Evolutionary conservation across 2,329 filamentous ascomycete genomes (phyloP).

Genomic region (Colletotrichum higginsianum): DNA sequence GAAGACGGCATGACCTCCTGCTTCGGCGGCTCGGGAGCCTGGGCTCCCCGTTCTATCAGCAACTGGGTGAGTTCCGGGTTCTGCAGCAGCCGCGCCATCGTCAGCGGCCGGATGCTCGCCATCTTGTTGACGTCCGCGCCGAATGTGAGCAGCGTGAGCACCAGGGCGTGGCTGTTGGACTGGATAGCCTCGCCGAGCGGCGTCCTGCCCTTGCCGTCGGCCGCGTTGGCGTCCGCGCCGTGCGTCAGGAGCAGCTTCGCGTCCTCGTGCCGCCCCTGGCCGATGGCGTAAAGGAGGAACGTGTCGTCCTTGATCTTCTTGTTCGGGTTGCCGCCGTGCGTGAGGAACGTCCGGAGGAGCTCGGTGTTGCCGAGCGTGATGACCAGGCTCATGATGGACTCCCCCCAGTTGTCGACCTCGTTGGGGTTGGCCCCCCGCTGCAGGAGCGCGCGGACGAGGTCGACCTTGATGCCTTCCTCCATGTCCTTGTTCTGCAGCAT

Average conservation of each 20-base stretch:
- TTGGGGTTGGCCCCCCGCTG: slow-evolving; percentile 40
- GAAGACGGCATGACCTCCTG: slow-evolving; percentile 2
- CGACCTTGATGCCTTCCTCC: slow-evolving; percentile 29
- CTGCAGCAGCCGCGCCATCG: slow-evolving; percentile 23
- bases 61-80: slow-evolving; percentile 32
- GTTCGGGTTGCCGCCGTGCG: slow-evolving; percentile 43
- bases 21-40: slow-evolving; percentile 10
- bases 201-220: slow-evolving; percentile 35
- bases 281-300: slow-evolving; percentile 51
- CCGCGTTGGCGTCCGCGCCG: slow-evolving; percentile 52
- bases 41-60: slow-evolving; percentile 33
- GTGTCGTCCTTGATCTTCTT: slow-evolving; percentile 44
- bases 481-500: slow-evolving; percentile 33
- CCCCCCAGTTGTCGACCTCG: slow-evolving; percentile 47
- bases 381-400: slow-evolving; percentile 45
- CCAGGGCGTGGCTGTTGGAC: slow-evolving; percentile 30
- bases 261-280: slow-evolving; percentile 45
- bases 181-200: slow-evolving; percentile 47
- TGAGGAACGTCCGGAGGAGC: slow-evolving; percentile 38
- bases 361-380: slow-evolving; percentile 35
- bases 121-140: slow-evolving; percentile 43
- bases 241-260: slow-evolving; percentile 48
- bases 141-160: slow-evolving; percentile 38
- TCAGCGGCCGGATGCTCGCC: slow-evolving; percentile 29
- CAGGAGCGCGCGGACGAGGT: slow-evolving; percentile 24